phyloP scores from a whole-genome alignment of 352 stramenopile genomes.

The Pythium grandisporangium region DNA sequence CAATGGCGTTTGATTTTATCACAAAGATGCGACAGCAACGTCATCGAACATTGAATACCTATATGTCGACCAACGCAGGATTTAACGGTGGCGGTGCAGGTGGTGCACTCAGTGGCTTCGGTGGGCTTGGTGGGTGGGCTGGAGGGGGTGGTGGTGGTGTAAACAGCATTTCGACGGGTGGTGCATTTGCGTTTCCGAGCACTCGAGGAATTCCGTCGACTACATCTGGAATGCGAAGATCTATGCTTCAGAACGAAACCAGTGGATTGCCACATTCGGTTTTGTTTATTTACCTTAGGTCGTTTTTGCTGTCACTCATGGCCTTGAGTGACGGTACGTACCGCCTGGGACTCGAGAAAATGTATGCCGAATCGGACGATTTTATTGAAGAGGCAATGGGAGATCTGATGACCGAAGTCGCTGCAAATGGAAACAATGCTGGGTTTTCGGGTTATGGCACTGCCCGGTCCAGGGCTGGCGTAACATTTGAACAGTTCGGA shows the following conservation, averaged over 20 bases:
- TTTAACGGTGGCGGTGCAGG: constrained; percentile 14
- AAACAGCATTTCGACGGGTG: constrained; percentile 42
- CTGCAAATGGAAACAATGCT: constrained; percentile 37
- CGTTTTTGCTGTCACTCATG: constrained; percentile 80
- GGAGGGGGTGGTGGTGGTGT: constrained; percentile 11
- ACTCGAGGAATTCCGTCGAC: constrained; percentile 25
- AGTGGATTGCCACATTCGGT: constrained; percentile 72
- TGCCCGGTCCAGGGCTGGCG: constrained; percentile 43
- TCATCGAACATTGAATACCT: constrained; percentile 60
- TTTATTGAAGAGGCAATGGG: constrained; percentile 82
- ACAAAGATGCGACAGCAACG: constrained; percentile 75
- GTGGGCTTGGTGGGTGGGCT: constrained; percentile 28
- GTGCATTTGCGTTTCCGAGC: constrained; percentile 43
- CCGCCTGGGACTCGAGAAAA: constrained; percentile 73
- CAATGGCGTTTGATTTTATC: constrained; percentile 82
- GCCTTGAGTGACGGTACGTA: constrained; percentile 79
- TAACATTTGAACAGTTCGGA: constrained; percentile 89
- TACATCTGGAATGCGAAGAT: constrained; percentile 23
- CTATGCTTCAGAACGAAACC: constrained; percentile 26
- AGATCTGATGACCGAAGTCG: constrained; percentile 76
- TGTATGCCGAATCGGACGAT: constrained; percentile 80
- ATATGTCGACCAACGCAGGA: constrained; percentile 22
- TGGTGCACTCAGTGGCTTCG: constrained; percentile 14
- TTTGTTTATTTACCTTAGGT: constrained; percentile 80
- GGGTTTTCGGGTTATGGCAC: constrained; percentile 54